A percentile compares a stretch with the other conserved stretches of the same genome.
phyloP scores from a whole-genome alignment of 2,329 filamentous ascomycete genomes.

The Verticillium albo-atrum region DNA sequence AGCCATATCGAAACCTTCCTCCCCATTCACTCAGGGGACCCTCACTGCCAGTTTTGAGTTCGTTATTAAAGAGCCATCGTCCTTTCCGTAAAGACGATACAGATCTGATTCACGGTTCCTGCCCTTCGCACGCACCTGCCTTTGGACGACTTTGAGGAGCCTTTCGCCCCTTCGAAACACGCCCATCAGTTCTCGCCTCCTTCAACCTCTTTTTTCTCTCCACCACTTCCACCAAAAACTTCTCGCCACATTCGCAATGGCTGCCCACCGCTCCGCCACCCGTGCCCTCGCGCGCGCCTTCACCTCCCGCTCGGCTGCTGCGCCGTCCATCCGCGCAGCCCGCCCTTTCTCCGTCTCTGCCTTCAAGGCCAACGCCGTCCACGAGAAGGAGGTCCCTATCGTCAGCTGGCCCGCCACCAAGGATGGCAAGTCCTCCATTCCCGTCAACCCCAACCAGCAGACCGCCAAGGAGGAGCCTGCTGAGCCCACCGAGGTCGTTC shows the following conservation, averaged over 20 bases:
- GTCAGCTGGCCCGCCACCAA: slow-evolving; percentile 48
- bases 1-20: neutral
- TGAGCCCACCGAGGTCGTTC: slow-evolving; percentile 44
- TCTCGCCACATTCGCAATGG: slow-evolving; percentile 1
- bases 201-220: neutral
- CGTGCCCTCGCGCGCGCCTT: slow-evolving; percentile 19
- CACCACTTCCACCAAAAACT: neutral
- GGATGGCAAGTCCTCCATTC: slow-evolving; percentile 53
- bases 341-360: slow-evolving; percentile 33
- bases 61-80: neutral
- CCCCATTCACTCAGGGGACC: neutral
- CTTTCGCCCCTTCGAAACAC: neutral
- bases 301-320: slow-evolving; percentile 19
- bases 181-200: neutral
- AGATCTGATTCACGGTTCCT: neutral
- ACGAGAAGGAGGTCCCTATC: slow-evolving; percentile 53
- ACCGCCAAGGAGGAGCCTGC: slow-evolving; percentile 12
- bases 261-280: slow-evolving; percentile 9
- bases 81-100: neutral
- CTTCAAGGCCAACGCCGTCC: slow-evolving; percentile 37
- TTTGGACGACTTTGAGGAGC: neutral
- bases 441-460: slow-evolving; percentile 26
- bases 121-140: neutral
- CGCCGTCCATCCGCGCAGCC: slow-evolving; percentile 14
- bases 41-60: neutral